Percentiles rank a stretch among this genome's conserved stretches.
phyloP scores from a whole-genome alignment of 176 grass and related monocot genomes.

The Pontederia crassipes region DNA sequence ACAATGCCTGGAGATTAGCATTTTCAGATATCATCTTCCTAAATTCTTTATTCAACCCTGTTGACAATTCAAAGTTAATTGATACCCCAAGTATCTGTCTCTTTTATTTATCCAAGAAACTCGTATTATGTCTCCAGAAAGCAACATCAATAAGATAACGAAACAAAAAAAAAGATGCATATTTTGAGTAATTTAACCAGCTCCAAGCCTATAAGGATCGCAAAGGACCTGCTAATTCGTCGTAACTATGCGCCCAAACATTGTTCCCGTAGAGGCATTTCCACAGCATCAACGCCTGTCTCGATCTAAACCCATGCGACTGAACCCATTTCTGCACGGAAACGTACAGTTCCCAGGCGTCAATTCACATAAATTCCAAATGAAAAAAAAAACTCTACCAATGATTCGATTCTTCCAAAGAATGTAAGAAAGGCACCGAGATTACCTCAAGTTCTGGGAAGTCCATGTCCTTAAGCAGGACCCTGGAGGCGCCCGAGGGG shows the following conservation, averaged over 20 bases:
- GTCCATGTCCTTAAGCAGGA: slow-evolving; percentile 77
- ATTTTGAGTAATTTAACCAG: too few species aligned
- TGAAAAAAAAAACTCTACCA: background rate
- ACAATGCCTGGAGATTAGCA: slow-evolving; percentile 72
- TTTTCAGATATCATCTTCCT: slow-evolving; percentile 66
- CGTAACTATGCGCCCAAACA: slow-evolving; percentile 50
- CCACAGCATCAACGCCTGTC: slow-evolving; percentile 95
- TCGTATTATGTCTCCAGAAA: background rate
- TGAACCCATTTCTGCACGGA: slow-evolving; percentile 64
- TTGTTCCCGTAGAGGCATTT: slow-evolving; percentile 89
- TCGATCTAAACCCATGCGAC: slow-evolving; percentile 69
- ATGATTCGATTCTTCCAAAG: background rate
- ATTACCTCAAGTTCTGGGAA: slow-evolving; percentile 85
- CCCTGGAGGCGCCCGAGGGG: slow-evolving; percentile 27
- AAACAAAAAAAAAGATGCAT: too few species aligned
- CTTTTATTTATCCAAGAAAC: background rate
- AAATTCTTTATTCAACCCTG: slow-evolving; percentile 93
- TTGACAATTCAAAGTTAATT: background rate
- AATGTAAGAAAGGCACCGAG: background rate
- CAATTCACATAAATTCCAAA: background rate
- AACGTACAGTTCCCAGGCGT: background rate
- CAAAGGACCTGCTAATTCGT: slow-evolving; percentile 54
- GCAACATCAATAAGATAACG: background rate
- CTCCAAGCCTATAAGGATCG: background rate
- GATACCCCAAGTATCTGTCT: background rate